Conservation (phyloP, 2,329 filamentous ascomycete species). For the Nothophoma quercina region DNA sequence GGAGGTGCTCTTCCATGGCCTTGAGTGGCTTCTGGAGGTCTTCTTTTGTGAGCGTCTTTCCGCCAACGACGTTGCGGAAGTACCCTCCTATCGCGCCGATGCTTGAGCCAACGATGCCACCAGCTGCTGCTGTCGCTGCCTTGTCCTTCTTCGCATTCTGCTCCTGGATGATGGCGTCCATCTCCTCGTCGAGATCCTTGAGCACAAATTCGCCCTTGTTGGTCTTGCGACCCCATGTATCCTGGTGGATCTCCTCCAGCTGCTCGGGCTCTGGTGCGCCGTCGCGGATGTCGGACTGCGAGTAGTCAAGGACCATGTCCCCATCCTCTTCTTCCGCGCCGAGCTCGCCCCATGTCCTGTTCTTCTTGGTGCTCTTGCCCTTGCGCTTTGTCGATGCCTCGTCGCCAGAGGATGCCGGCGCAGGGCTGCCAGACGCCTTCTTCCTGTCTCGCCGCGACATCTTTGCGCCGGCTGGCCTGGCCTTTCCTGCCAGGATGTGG, state of each 20-base stretch:
- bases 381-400: slow-evolving; percentile 69
- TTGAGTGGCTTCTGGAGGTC: slow-evolving; percentile 93
- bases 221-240: slow-evolving; percentile 84
- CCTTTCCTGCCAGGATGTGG: slow-evolving; percentile 76
- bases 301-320: slow-evolving; percentile 86
- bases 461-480: slow-evolving; percentile 72
- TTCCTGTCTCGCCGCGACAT: slow-evolving; percentile 83
- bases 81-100: slow-evolving; percentile 85
- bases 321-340: slow-evolving; percentile 87
- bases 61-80: slow-evolving; percentile 93
- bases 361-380: slow-evolving; percentile 76
- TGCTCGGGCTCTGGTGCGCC: slow-evolving; percentile 61
- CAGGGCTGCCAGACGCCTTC: slow-evolving; percentile 62
- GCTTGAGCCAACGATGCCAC: slow-evolving; percentile 77
- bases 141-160: slow-evolving; percentile 67
- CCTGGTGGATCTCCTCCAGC: slow-evolving; percentile 77
- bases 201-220: slow-evolving; percentile 91
- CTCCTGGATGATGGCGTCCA: slow-evolving; percentile 84
- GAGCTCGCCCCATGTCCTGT: slow-evolving; percentile 90
- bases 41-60: slow-evolving; percentile 87
- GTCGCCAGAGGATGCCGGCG: slow-evolving; percentile 81
- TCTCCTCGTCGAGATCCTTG: slow-evolving; percentile 91
- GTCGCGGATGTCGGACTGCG: slow-evolving; percentile 64
- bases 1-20: slow-evolving; percentile 92
- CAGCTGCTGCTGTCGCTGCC: slow-evolving; percentile 31